These are phyloP conservation scores for Kwoniella sp. DNA, from an alignment of 768 basidiomycete species.

Conservation along the genomic window DNA sequence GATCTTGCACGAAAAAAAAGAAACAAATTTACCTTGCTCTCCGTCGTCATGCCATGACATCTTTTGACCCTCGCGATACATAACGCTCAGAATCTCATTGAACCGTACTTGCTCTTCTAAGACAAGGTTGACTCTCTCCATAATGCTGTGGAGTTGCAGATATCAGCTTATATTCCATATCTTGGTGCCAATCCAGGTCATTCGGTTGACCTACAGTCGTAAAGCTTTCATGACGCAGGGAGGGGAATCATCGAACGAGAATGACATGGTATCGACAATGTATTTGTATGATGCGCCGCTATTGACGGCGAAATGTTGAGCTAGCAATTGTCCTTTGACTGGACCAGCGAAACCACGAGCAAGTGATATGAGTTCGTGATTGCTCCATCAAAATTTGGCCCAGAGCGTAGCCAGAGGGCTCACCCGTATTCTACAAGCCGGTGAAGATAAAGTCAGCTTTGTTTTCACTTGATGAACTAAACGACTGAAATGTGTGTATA, in stretches of 20 bases:
- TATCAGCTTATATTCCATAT: background rate
- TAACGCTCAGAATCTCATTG: conserved; percentile 51
- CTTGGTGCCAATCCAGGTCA: too few species aligned
- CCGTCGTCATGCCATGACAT: conserved; percentile 55
- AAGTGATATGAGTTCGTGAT: too few species aligned
- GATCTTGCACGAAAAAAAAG: background rate
- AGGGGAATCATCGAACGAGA: conserved; percentile 41
- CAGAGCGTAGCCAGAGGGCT: background rate
- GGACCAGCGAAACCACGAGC: background rate
- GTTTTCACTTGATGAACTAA: background rate
- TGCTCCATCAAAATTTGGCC: background rate
- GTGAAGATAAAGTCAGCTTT: background rate
- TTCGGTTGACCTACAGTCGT: too few species aligned
- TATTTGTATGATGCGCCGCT: conserved; percentile 46
- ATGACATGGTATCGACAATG: conserved; percentile 39
- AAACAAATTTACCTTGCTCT: conserved; percentile 38
- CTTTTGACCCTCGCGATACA: conserved; percentile 45
- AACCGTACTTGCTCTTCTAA: conserved; percentile 29
- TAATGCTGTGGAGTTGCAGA: conserved; percentile 22
- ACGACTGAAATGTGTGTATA: too few species aligned
- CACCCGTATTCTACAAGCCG: conserved; percentile 18
- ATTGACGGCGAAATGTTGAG: conserved; percentile 49
- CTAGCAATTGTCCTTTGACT: conserved; percentile 36
- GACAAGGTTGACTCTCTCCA: conserved; percentile 7
- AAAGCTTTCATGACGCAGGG: conserved; percentile 26